Conservation (phyloP, 176 grass and related monocot genomes). For the Eragrostis nindensis region DNA sequence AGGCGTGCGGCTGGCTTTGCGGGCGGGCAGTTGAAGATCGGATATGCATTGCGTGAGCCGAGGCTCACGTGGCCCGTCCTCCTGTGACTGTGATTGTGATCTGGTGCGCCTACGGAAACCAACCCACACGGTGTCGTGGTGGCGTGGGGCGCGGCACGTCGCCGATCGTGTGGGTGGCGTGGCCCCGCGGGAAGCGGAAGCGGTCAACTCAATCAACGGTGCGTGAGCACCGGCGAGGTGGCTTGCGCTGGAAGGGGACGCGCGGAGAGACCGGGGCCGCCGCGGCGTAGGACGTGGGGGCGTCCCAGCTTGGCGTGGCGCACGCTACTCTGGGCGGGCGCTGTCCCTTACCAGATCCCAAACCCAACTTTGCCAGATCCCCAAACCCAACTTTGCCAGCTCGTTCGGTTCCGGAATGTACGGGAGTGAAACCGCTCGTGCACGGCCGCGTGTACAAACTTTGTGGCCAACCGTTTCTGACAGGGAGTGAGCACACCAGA, state of each 20-base stretch:
- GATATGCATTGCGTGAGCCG: neutral
- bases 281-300: neutral
- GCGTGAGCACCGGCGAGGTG: neutral
- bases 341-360: neutral
- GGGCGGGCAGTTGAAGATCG: neutral
- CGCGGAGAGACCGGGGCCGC: neutral
- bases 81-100: no score
- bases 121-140: no score
- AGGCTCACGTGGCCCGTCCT: neutral
- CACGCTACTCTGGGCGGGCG: neutral
- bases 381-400: constrained; percentile 2
- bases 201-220: neutral
- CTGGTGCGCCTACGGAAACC: no score
- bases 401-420: neutral
- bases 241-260: constrained; percentile 7
- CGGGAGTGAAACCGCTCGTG: neutral
- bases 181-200: neutral
- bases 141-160: constrained; percentile 1
- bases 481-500: neutral
- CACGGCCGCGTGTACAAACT: neutral
- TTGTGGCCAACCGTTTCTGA: neutral
- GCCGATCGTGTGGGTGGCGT: neutral
- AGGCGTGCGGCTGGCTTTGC: neutral
- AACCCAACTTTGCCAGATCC: no score
- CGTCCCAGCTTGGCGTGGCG: neutral